Evolutionary conservation across 805 yeast genomes (phyloP).

Genomic region (Ogataea paraovalis): DNA sequence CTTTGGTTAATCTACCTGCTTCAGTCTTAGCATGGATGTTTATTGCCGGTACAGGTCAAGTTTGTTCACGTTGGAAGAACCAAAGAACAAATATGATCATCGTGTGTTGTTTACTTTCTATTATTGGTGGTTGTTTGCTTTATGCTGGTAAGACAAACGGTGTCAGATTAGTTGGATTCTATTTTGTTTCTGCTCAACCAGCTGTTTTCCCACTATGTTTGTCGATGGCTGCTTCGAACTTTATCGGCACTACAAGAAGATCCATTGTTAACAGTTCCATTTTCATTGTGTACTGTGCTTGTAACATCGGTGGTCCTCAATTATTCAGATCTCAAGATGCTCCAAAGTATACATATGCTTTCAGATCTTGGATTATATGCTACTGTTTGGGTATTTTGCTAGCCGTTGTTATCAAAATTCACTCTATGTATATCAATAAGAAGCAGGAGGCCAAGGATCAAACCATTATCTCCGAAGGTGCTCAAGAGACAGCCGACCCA

Average conservation of each 20-base stretch:
- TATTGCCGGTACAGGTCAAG: constrained; percentile 23
- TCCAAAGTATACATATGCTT: constrained; percentile 56
- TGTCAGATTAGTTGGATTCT: constrained; percentile 31
- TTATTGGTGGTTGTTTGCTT: constrained; percentile 29
- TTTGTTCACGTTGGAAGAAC: constrained; percentile 26
- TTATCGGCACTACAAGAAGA: constrained; percentile 67
- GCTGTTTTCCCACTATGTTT: constrained; percentile 25
- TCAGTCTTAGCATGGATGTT: constrained; percentile 35
- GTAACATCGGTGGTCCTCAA: constrained; percentile 69
- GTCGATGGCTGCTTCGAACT: constrained; percentile 33
- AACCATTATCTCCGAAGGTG: constrained; percentile 1
- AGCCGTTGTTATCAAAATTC: constrained; percentile 10
- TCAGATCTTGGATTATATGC: constrained; percentile 49
- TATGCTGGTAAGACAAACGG: constrained; percentile 24
- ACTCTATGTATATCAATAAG: constrained; percentile 13
- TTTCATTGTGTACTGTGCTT: constrained; percentile 59
- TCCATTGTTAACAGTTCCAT: constrained; percentile 49
- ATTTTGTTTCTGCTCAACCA: constrained; percentile 25
- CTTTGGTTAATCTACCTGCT: constrained; percentile 36
- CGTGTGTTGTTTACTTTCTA: constrained; percentile 18
- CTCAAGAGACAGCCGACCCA: constrained; percentile 15
- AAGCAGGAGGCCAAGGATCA: constrained; percentile 8
- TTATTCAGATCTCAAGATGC: constrained; percentile 53
- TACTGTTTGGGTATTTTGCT: constrained; percentile 28
- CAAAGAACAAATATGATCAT: constrained; percentile 31